A percentile compares a stretch with the other conserved stretches of the same genome.
Evolutionary conservation across 768 basidiomycete genomes (phyloP).

Genomic region (Tubosaeta sp.): DNA sequence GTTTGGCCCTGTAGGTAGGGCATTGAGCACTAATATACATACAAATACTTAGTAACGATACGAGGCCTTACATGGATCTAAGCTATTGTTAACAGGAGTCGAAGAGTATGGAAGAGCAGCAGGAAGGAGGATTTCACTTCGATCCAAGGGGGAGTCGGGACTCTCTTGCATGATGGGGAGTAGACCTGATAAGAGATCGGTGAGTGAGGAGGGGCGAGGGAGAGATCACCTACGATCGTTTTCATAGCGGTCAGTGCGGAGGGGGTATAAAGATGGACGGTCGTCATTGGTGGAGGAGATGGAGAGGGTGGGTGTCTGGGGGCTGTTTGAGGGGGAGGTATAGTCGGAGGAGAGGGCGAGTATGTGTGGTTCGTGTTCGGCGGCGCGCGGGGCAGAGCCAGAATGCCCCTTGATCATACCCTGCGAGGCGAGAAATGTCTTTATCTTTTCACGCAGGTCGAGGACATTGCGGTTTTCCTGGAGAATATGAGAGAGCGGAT

Average conservation of each 20-base stretch:
- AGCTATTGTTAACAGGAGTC: conserved; percentile 44
- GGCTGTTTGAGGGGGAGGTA: conserved; percentile 37
- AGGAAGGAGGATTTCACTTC: conserved; percentile 30
- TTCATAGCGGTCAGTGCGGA: conserved; percentile 27
- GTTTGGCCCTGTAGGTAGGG: conserved; percentile 48
- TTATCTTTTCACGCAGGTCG: conserved; percentile 73
- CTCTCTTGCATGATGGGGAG: conserved; percentile 31
- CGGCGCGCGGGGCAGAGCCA: conserved; percentile 55
- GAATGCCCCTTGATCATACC: conserved; percentile 91
- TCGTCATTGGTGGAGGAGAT: conserved; percentile 39
- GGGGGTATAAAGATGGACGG: conserved; percentile 34
- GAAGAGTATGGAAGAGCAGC: conserved; percentile 28
- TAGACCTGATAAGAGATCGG: conserved; percentile 18
- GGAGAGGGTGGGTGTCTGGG: conserved; percentile 46
- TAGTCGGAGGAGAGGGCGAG: conserved; percentile 45
- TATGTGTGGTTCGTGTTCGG: conserved; percentile 54
- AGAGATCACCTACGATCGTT: conserved; percentile 23
- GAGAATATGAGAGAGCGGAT: conserved; percentile 10
- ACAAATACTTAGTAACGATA: conserved; percentile 66
- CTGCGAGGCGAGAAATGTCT: conserved; percentile 71
- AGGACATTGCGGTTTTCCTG: conserved; percentile 69
- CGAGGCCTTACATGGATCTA: conserved; percentile 72
- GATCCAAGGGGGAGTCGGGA: conserved; percentile 32
- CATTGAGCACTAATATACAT: conserved; percentile 66
- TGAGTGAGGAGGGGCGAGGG: neutral